Base-by-base conservation (phyloP, 495 filamentous ascomycete genomes). In the Podospora sp. region DNA sequence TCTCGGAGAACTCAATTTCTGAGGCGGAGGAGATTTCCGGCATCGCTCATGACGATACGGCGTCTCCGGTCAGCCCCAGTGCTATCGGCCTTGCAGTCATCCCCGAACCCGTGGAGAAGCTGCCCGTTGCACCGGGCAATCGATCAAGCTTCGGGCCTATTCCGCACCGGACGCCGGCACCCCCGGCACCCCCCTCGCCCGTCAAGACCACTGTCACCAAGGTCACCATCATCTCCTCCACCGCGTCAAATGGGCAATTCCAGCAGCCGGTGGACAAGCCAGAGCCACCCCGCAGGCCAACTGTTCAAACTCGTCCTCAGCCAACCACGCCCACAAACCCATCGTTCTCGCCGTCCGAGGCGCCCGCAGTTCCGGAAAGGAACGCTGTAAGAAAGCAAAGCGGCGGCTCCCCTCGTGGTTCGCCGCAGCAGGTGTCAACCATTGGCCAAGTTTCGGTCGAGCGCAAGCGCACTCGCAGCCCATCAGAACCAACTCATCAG, bases 341-440 rank as follows among this genome's bases (percentile, higher is more conserved):
- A 0, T 65, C 69, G 3, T 60, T 69, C 27, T 11, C n/a, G n/a
- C n/a, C n/a, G n/a, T n/a, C 69, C 2, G 29, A 26, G 11, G 27
- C 73, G 7, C 68, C 79, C 22, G 76, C 71, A 24, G 65, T 80
- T 21, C 81, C 79, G 8, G 80, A 83, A 62, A 72, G 78, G 58
- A 83, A 72, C 57, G 56, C 78, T 16, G 79, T 72, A n/a, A 65
- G 76, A 22, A 72, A 73, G 27, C 56, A 27, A n/a, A 27, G 21
- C 18, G n/a, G 8, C 21, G 63, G 66, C 1, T 56, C 70, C 1
- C 70, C 75, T 3, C 57, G 40, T 11, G 40, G 40, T 11, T 46
- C 70, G 21, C 57, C 67, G 51, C 62, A 64, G n/a, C 73, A 75
- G 61, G 72, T 74, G 20, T 66, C 74, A 6, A 72, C 71, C 26